Conservation (phyloP, 768 basidiomycete genomes). For the Panus rudis region DNA sequence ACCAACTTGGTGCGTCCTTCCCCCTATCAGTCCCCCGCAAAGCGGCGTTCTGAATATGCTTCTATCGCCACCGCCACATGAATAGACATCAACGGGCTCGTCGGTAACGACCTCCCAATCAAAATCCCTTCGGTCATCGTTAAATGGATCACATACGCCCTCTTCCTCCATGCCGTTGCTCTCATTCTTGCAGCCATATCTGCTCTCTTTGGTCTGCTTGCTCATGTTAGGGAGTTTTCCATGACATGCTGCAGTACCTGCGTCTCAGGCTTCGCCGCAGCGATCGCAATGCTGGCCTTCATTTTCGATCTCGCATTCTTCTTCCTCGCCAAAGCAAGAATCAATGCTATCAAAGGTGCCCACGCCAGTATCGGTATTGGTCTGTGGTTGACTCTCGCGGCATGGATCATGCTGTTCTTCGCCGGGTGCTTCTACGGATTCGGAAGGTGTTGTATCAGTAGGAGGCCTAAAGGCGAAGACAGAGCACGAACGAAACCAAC, state of each 20-base stretch:
- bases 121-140: slow-evolving; percentile 78
- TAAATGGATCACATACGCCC: slow-evolving; percentile 93
- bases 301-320: slow-evolving; percentile 91
- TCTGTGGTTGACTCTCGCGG: slow-evolving; percentile 85
- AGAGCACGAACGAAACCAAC: no score
- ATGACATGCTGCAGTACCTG: slow-evolving; percentile 80
- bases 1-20: slow-evolving; percentile 65
- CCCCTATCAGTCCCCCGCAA: not conserved
- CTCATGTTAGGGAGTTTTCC: slow-evolving; percentile 81
- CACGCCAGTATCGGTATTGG: slow-evolving; percentile 79
- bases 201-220: slow-evolving; percentile 77
- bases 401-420: slow-evolving; percentile 83
- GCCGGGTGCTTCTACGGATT: slow-evolving; percentile 83
- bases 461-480: slow-evolving; percentile 25
- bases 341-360: slow-evolving; percentile 68
- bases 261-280: slow-evolving; percentile 75
- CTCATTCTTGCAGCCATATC: slow-evolving; percentile 66
- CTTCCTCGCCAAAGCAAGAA: slow-evolving; percentile 80
- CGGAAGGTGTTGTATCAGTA: slow-evolving; percentile 78
- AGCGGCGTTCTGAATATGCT: not conserved
- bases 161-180: slow-evolving; percentile 88
- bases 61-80: not conserved
- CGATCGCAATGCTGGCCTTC: slow-evolving; percentile 77
- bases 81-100: slow-evolving; percentile 74
- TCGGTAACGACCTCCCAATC: slow-evolving; percentile 58